phyloP scores from a whole-genome alignment of 345 rosid species.

The Salix exigua region DNA sequence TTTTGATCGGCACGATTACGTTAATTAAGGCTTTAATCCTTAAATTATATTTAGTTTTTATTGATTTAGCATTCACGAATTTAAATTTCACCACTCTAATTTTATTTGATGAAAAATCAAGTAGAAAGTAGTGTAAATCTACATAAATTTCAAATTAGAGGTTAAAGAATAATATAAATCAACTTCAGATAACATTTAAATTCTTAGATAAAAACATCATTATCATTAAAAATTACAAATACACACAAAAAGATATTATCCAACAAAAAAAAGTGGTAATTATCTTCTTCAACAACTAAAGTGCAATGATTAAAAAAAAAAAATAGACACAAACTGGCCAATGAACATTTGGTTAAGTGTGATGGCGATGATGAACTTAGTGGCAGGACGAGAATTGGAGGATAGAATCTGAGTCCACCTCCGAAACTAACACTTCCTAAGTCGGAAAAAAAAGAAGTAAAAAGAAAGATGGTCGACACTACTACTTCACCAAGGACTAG shows the following conservation, averaged over 20 bases:
- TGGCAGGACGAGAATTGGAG: not conserved
- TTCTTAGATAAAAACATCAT: not conserved
- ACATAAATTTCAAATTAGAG: too few relatives aligned
- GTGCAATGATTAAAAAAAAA: not conserved
- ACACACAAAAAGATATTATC: not conserved
- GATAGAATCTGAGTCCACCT: not conserved
- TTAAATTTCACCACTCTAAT: too few relatives aligned
- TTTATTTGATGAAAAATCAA: too few relatives aligned
- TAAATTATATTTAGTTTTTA: too few relatives aligned
- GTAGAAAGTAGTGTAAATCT: too few relatives aligned
- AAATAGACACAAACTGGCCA: not conserved
- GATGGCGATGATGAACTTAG: not conserved
- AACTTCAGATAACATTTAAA: too few relatives aligned
- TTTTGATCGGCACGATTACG: not conserved
- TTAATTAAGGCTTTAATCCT: not conserved
- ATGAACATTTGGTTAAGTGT: not conserved
- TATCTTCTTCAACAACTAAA: not conserved
- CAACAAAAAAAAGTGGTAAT: not conserved
- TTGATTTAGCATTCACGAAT: fast-evolving
- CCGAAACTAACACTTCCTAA: not conserved
- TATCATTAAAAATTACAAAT: not conserved
- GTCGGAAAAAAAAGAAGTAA: not conserved
- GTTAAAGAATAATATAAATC: too few relatives aligned
- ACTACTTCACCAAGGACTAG: slow-evolving; percentile 10
- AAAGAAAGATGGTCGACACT: not conserved